phyloP scores from a whole-genome alignment of 371 early-diverging fungal genomes.

The Apophysomyces sp. region DNA sequence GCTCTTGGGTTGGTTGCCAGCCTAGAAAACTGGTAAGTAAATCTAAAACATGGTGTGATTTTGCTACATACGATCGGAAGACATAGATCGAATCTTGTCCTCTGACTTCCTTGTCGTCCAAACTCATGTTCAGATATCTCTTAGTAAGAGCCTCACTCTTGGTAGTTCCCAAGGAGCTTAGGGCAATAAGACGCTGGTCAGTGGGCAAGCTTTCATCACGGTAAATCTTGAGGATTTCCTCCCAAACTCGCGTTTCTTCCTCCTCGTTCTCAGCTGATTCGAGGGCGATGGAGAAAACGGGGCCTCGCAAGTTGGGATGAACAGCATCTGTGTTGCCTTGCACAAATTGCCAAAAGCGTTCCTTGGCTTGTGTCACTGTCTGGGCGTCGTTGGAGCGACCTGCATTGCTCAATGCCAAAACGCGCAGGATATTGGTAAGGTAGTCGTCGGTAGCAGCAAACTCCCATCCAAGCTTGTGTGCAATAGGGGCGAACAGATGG shows the following conservation, averaged over 20 bases:
- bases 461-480: slow-evolving; percentile 64
- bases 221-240: slow-evolving; percentile 73
- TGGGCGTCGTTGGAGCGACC: slow-evolving; percentile 37
- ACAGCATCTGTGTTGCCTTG: slow-evolving; percentile 54
- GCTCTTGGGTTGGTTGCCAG: slow-evolving; percentile 62
- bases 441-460: slow-evolving; percentile 48
- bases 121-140: slow-evolving; percentile 61
- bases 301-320: slow-evolving; percentile 83
- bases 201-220: slow-evolving; percentile 58
- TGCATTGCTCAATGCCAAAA: slow-evolving; percentile 43
- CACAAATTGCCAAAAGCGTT: slow-evolving; percentile 44
- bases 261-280: slow-evolving; percentile 61
- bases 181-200: slow-evolving; percentile 81
- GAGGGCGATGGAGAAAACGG: slow-evolving; percentile 78
- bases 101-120: slow-evolving; percentile 72
- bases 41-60: background rate
- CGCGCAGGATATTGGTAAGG: slow-evolving; percentile 46
- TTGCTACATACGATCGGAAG: slow-evolving; percentile 33
- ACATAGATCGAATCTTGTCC: slow-evolving; percentile 82
- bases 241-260: slow-evolving; percentile 63
- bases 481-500: slow-evolving; percentile 55
- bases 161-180: slow-evolving; percentile 74
- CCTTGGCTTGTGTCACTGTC: slow-evolving; percentile 41
- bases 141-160: slow-evolving; percentile 58
- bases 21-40: slow-evolving; percentile 1